phyloP scores from a whole-genome alignment of 1,284 basidiomycete species.

The Hemileccinum hortonii region DNA sequence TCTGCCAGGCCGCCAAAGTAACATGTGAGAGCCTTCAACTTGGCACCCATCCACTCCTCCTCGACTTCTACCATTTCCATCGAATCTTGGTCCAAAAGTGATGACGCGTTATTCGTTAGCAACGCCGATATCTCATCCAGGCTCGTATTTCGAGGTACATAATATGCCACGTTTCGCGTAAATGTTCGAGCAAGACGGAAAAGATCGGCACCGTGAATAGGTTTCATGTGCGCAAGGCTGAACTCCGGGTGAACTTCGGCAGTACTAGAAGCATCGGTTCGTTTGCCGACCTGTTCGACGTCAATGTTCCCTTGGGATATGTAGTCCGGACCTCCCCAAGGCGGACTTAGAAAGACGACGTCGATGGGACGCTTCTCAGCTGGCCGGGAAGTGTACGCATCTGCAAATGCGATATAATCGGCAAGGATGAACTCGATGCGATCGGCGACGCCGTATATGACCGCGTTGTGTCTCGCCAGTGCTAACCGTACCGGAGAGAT shows the following conservation, averaged over 20 bases:
- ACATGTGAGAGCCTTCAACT: conserved; percentile 81
- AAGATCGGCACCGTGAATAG: conserved; percentile 79
- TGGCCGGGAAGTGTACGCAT: conserved; percentile 47
- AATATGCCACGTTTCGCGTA: conserved; percentile 85
- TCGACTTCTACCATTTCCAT: conserved; percentile 73
- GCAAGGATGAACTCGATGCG: conserved; percentile 91
- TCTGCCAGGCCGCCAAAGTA: conserved; percentile 74
- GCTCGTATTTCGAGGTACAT: conserved; percentile 82
- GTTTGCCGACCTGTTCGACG: conserved; percentile 16
- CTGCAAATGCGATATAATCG: conserved; percentile 83
- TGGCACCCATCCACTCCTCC: conserved; percentile 85
- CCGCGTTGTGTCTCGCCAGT: conserved; percentile 89
- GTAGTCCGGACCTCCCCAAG: conserved; percentile 87
- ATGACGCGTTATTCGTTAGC: conserved; percentile 19
- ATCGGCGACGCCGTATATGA: conserved; percentile 90
- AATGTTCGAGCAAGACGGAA: conserved; percentile 71
- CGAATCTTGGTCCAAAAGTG: conserved; percentile 13
- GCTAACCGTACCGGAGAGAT: conserved; percentile 79
- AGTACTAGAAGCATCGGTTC: conserved; percentile 4
- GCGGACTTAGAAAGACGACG: conserved; percentile 88
- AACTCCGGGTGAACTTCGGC: conserved; percentile 53
- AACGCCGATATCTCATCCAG: conserved; percentile 73
- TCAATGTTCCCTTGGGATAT: conserved; percentile 39
- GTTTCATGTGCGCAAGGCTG: conserved; percentile 69
- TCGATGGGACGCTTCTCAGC: conserved; percentile 57